phyloP scores from a whole-genome alignment of 768 basidiomycete genomes.

The Leccinum incarnatum region DNA sequence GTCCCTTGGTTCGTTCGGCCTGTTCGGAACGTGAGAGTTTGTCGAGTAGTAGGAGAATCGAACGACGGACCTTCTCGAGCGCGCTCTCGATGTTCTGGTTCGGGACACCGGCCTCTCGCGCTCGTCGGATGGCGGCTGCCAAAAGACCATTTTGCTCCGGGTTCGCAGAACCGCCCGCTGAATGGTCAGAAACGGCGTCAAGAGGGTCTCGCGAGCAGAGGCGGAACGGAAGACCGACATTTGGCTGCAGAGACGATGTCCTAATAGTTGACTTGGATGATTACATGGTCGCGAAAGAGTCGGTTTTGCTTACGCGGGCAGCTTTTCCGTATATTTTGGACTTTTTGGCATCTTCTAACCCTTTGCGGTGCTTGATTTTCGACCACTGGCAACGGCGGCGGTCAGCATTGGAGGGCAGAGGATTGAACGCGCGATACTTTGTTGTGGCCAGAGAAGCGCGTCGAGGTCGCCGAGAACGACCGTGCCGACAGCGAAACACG shows the following conservation, averaged over 20 bases:
- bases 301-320: slow-evolving; percentile 43
- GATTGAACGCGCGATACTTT: slow-evolving; percentile 29
- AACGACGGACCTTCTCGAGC: slow-evolving; percentile 46
- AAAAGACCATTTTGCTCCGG: slow-evolving; percentile 54
- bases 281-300: not conserved
- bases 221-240: slow-evolving; percentile 37
- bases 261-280: slow-evolving; percentile 31
- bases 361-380: slow-evolving; percentile 73
- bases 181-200: not conserved
- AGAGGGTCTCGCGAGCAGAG: not conserved
- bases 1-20: slow-evolving; percentile 49
- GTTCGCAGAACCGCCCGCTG: slow-evolving; percentile 57
- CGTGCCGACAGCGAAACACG: slow-evolving; percentile 12
- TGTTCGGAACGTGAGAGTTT: slow-evolving; percentile 19
- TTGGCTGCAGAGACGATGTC: slow-evolving; percentile 61
- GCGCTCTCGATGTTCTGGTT: slow-evolving; percentile 69
- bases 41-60: not conserved
- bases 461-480: slow-evolving; percentile 27
- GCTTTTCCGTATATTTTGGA: slow-evolving; percentile 56
- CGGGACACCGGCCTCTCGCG: slow-evolving; percentile 57
- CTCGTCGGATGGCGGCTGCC: slow-evolving; percentile 52
- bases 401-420: slow-evolving; percentile 5
- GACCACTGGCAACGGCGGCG: slow-evolving; percentile 51
- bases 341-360: slow-evolving; percentile 58
- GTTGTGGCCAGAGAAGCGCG: slow-evolving; percentile 37